These are phyloP conservation scores for Mortierella sp. DNA, from an alignment of 371 early-diverging fungal genomes.

Conservation along the genomic window DNA sequence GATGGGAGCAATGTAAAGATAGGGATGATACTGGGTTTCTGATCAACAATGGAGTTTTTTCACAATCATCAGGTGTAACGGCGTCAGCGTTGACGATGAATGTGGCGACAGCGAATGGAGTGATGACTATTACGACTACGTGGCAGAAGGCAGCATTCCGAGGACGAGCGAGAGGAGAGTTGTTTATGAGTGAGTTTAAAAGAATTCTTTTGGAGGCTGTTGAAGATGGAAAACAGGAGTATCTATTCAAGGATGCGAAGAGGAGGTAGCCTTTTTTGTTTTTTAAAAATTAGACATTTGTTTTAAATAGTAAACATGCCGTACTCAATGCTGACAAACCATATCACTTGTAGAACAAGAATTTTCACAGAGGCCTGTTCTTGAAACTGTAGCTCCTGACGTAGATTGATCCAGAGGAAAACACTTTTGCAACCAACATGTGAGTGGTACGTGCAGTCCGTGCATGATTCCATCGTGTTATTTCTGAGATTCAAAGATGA, in stretches of 20 bases:
- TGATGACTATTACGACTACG: conserved; percentile 26
- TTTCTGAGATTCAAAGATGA: no score
- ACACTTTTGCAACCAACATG: no score
- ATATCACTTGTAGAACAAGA: no score
- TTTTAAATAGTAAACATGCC: no score
- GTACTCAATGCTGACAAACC: no score
- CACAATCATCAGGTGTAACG: conserved; percentile 43
- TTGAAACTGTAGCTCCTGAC: no score
- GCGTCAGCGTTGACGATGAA: conserved; percentile 46
- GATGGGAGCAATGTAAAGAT: conserved; percentile 4
- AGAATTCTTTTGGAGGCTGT: conserved; percentile 38
- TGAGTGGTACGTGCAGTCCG: no score
- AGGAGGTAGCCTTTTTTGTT: no score
- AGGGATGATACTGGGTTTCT: not conserved
- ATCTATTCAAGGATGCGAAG: conserved; percentile 7
- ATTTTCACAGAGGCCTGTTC: no score
- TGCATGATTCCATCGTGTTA: no score
- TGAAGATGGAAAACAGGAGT: conserved; percentile 13
- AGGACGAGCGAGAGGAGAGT: conserved; percentile 26
- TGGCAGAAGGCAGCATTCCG: conserved; percentile 47
- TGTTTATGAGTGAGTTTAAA: conserved; percentile 28
- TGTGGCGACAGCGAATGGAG: conserved; percentile 35
- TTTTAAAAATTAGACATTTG: no score
- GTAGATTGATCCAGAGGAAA: no score
- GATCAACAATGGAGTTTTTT: conserved; percentile 32